Evolutionary conservation across 176 grass and related monocot genomes (phyloP).

Genomic region (Canna indica): DNA sequence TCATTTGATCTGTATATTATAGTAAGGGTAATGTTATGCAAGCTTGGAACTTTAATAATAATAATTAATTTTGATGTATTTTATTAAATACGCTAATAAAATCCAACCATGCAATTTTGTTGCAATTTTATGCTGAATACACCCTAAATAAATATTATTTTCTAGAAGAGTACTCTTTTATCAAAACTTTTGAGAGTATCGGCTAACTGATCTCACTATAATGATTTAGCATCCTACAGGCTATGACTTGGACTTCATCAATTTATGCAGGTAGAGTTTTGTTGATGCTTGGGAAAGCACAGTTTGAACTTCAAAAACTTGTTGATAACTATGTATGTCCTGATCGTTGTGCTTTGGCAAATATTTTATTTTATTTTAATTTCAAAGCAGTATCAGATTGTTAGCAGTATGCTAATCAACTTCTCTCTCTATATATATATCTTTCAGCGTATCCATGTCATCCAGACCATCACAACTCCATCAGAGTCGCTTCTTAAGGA

Average conservation of each 20-base stretch:
- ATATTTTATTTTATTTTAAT: slow-evolving; percentile 6
- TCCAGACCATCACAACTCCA: slow-evolving; percentile 83
- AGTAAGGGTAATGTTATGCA: neutral
- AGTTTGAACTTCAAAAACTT: slow-evolving; percentile 95
- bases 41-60: neutral
- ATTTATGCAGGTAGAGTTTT: slow-evolving; percentile 63
- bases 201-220: neutral
- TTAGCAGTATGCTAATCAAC: neutral
- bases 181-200: neutral
- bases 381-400: neutral
- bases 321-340: slow-evolving; percentile 90
- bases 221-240: neutral
- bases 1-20: neutral
- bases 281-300: slow-evolving; percentile 76
- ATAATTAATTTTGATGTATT: neutral
- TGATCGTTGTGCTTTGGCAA: slow-evolving; percentile 18
- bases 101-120: neutral
- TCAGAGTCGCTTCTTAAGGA: slow-evolving; percentile 89
- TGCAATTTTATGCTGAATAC: neutral
- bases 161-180: neutral
- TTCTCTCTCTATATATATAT: slow-evolving; percentile 22
- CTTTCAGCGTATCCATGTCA: slow-evolving; percentile 87
- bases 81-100: neutral
- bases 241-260: slow-evolving; percentile 10
- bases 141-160: neutral